Evolutionary conservation across 306 rosid genomes (phyloP), one percentile per base, ranked within the genome.

Genomic region (Nissolia schottii): DNA sequence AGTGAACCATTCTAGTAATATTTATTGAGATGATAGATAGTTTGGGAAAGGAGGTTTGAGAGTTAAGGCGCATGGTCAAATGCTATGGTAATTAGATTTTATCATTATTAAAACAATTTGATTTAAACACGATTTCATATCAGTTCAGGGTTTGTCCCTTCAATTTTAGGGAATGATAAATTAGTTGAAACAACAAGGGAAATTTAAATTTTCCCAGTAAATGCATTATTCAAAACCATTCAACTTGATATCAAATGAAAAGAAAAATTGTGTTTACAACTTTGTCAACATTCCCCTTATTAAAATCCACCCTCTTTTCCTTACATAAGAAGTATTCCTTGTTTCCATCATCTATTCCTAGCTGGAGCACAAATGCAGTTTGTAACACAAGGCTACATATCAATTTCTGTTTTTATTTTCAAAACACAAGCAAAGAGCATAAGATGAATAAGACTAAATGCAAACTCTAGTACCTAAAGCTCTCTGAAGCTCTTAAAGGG

Each of bases 391-490:
- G 64, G 65, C 7, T 34, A n/a, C n/a, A n/a, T n/a, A 29, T 49
- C 58, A 58, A 57, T 55, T 60, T 70, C 54, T 11, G 71, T 74
- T 70, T 41, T 16, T 54, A 60, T 27, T 70, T 31, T 57, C 71
- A 56, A 55, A 71, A 31, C 48, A 38, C 24, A 58, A 57, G 54
- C 29, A 32, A 73, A 32, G 38, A 61, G 37, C 41, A 35, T 68
- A 68, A 31, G 14, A 51, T 57, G 35, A 28, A 55, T 20, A 64
- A 35, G 48, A 51, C 37, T 24, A 50, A 32, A 40, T 19, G 69
- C 22, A 60, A 45, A 63, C 16, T 38, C 55, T 51, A 49, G 62
- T 85, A 94, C 99, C 99, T 87, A 84, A 76, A 94, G 83, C 97
- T 86, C 70, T 86, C 95, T 19, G 87, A 67, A 63, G 89, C 94